Evolutionary conservation across 2,329 filamentous ascomycete species (phyloP), one percentile per base, ranked within the genome.

Genomic region (Neofusicoccum kwambonambiense): DNA sequence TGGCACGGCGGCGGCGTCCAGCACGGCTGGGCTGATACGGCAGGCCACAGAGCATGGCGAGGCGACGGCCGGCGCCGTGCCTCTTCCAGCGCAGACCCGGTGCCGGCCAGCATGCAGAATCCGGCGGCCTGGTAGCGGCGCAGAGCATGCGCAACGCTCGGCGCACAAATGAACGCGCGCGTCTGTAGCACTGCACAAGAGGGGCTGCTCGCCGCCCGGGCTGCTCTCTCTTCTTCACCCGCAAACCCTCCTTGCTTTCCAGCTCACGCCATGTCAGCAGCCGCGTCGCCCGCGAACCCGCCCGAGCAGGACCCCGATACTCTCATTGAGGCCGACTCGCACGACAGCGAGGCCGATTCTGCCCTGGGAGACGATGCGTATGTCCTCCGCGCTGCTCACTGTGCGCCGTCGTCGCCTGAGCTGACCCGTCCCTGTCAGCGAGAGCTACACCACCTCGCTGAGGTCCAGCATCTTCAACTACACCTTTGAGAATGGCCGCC

Each of bases 381-480:
- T 17, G 56, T 34, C 31, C 6, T 5, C n/a, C 13, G 12, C 9
- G 1, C 27, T 4, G 22, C n/a, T 39, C 34, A 4, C 27, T 0
- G 15, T 45, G 22, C 11, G 15, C 37, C 19, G 0, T 44, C 37
- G 3, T 15, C 13, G 17, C 37, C 39, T 2, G 9, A 5, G 13
- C 56, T 37, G 15, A 47, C 56, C 42, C 15, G n/a, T 6, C 41
- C 17, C 13, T 19, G 19, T 22, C 50, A 39, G 49, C 8, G 61
- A 52, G 61, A 64, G 61, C 34, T 52, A 64, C 42, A 64, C 62
- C n/a, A 64, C 62, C 3, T 57, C 51, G 13, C 42, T 64, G 50
- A 45, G 41, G 0, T 74, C 71, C 3, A 72, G 69, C 44, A 75
- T 75, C 57, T 68, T 68, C 68, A 68, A 66, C 37, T 71, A 74